These are phyloP conservation scores for Priceomyces haplophilus DNA, from an alignment of 805 yeast species.

Conservation along the genomic window DNA sequence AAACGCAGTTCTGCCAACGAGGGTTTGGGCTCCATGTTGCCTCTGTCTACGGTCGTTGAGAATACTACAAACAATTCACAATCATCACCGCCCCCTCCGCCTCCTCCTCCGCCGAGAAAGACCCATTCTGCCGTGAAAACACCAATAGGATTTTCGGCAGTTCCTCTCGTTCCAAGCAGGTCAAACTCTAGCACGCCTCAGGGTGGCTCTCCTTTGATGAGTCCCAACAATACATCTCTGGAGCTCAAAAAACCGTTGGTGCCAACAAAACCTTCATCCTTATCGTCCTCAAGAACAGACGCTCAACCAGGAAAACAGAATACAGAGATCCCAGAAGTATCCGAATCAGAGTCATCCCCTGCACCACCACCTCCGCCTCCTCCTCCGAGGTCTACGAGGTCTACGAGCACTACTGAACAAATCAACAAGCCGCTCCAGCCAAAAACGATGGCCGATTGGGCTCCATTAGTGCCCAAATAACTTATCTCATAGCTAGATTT, in stretches of 20 bases:
- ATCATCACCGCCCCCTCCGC: no score
- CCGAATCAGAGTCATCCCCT: conserved; percentile 5
- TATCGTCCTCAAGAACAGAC: conserved; percentile 19
- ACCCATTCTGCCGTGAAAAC: conserved; percentile 12
- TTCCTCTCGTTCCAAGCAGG: conserved; percentile 39
- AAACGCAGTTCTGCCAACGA: conserved; percentile 23
- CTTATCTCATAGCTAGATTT: conserved; percentile 1
- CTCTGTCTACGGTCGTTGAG: background rate
- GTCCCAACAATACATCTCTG: conserved; percentile 11
- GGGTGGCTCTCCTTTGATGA: conserved; percentile 7
- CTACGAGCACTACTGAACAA: conserved; percentile 7
- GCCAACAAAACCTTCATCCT: conserved; percentile 34
- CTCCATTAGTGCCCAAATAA: conserved; percentile 49
- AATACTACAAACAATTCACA: conserved; percentile 1
- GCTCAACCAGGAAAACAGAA: background rate
- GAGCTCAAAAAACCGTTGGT: conserved; percentile 29
- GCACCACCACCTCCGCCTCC: conserved; percentile 10
- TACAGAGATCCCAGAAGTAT: background rate
- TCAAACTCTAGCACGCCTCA: conserved; percentile 28
- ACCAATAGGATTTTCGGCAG: conserved; percentile 35
- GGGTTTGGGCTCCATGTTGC: conserved; percentile 9
- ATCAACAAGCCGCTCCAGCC: conserved; percentile 3
- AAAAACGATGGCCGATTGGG: conserved; percentile 46
- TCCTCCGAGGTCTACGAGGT: no score
- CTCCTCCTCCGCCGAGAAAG: conserved; percentile 22